Evolutionary conservation across 371 early-diverging fungal species (phyloP), one percentile per base, ranked within the genome.

Genomic region (Mucor plumbeus): DNA sequence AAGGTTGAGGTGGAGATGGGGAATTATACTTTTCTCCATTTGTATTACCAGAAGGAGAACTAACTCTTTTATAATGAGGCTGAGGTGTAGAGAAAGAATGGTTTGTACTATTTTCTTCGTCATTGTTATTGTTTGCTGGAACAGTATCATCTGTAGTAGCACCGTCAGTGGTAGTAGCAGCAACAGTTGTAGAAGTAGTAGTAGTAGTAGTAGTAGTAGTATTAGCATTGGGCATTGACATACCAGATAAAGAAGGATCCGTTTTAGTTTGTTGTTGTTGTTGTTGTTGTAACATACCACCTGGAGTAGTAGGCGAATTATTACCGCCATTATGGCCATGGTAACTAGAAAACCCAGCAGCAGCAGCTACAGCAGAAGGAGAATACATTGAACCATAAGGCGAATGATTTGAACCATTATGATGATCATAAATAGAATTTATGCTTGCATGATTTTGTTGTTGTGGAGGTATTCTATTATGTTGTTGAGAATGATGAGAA

Each of bases 21-120:
- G 64, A 50, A 21, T 9, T 50, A 19, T 50, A 50, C 26, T 26
- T 50, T 31, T 59, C 41, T 36, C 50, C 36, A 15, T 33, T 53
- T n/a, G 40, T 19, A 34, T 50, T 48, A 19, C 10, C 44, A 15
- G 50, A 35, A 21, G 63, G 59, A 21, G 41, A 36, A 50, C 26
- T 7, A n/a, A 68, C 26, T 41, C 64, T 58, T 41, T 63, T 63
- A 14, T 40, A 69, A 8, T 69, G 63, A 33, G 69, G 69, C 21
- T 69, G 69, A 21, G 69, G 69, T 34, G 67, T 66, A 40, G 68
- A 58, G 40, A 68, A 68, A 15, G 68, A 63, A 40, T 62, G 61
- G 1, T 10, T 50, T 21, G 50, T 26, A 50, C 50, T 50, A 26
- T 50, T 21, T 21, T 50, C 50, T 26, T 50, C 50, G 50, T 50